Evolutionary conservation across 495 filamentous ascomycete genomes (phyloP).

Genomic region (Aspergillus bertholletiae): DNA sequence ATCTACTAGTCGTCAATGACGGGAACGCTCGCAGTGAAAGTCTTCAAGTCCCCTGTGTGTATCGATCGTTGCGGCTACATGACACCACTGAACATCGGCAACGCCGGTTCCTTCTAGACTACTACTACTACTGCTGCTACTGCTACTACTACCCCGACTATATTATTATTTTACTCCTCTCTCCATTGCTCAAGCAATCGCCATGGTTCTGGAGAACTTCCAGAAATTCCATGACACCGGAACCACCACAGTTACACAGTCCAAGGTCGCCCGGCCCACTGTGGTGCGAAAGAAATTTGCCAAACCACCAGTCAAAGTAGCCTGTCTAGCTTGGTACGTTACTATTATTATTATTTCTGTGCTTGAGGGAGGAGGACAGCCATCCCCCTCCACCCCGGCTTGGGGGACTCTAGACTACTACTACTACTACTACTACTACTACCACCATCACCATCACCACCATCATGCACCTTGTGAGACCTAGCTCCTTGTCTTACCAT

Average conservation of each 20-base stretch:
- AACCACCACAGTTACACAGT: constrained; percentile 19
- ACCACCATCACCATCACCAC: background rate
- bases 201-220: constrained; percentile 20
- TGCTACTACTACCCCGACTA: too few relatives aligned
- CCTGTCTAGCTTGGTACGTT: constrained; percentile 60
- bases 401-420: too few relatives aligned
- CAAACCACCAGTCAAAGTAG: constrained; percentile 61
- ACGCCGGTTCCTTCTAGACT: background rate
- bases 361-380: too few relatives aligned
- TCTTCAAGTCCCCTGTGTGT: background rate
- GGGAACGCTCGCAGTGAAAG: constrained; percentile 10
- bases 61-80: constrained; percentile 8
- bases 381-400: too few relatives aligned
- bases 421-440: too few relatives aligned
- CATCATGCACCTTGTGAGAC: background rate
- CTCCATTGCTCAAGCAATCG: background rate
- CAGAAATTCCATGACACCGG: constrained; percentile 9
- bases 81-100: background rate
- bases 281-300: constrained; percentile 46
- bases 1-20: constrained; percentile 13
- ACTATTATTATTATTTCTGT: too few relatives aligned
- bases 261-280: constrained; percentile 17
- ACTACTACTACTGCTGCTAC: too few relatives aligned
- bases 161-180: too few relatives aligned
- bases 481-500: background rate